Base-by-base conservation (phyloP, 78 protist genomes). In the Pigoraptor vietnamica region DNA sequence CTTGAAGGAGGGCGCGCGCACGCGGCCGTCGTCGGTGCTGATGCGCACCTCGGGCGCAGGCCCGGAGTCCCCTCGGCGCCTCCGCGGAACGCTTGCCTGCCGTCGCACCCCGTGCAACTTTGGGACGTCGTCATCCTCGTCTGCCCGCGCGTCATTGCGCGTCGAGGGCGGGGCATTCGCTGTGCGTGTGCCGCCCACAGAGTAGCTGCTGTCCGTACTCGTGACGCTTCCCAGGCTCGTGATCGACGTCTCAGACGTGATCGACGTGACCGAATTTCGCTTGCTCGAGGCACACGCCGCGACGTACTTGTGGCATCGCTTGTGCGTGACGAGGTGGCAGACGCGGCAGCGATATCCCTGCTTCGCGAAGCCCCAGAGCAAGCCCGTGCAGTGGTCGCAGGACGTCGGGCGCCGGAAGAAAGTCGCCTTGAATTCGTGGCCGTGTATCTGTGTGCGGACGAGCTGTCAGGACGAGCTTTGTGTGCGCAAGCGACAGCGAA, bases 321-420 rank as follows among this genome's bases (percentile, higher is more conserved):
- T 93, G 94, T 93, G 94, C 86, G 87, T 90, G n/a, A 40, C 89
- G 32, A 89, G 2, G 23, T 37, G n/a, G 25, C 94, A 93, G 79
- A 56, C 33, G 14, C 0, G 34, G 81, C 90, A 40, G n/a, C 10
- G 34, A 37, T 40, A 87, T 0, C 90, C 90, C 67, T 87, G 90
- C 67, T 87, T 87, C 25, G 36, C 90, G 2, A 91, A 0, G 38
- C 93, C 93, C 93, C 93, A 92, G 36, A 87, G 55, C 35, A 92
- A 92, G 88, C 34, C 91, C 29, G 2, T 10, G 88, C 93, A 92
- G 88, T 92, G 93, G 90, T 29, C 19, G 88, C 93, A 92, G 91
- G 88, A 92, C 0, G 93, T 92, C n/a, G 90, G 90, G 1, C 40
- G 90, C 21, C 37, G 23, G 87, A 92, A 92, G 35, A n/a, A 40